Percentiles rank a stretch among this genome's conserved stretches.
Evolutionary conservation across 2,329 filamentous ascomycete genomes (phyloP).

Genomic region (Pseudogymnoascus sp.): DNA sequence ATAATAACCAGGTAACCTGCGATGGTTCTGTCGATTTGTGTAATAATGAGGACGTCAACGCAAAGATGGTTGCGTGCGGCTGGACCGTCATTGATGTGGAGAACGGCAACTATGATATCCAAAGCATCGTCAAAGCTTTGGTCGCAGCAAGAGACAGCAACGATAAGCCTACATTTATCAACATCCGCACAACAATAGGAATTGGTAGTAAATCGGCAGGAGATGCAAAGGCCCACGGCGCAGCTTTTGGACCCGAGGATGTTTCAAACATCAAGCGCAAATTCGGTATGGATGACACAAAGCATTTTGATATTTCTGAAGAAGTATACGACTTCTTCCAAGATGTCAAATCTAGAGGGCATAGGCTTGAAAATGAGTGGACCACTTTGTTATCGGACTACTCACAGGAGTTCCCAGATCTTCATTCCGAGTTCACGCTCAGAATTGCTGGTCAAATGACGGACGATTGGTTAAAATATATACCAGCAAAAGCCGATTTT

Average conservation of each 20-base stretch:
- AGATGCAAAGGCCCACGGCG: constrained; percentile 25
- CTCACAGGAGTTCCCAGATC: constrained; percentile 37
- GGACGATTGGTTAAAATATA: constrained; percentile 39
- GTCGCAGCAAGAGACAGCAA: constrained; percentile 30
- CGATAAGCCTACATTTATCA: constrained; percentile 43
- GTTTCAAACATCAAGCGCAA: constrained; percentile 29
- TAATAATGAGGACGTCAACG: constrained; percentile 41
- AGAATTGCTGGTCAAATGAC: constrained; percentile 40
- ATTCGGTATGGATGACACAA: constrained; percentile 32
- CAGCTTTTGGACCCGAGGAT: constrained; percentile 16
- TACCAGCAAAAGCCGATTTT: constrained; percentile 35
- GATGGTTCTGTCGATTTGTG: constrained; percentile 39
- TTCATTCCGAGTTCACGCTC: constrained; percentile 39
- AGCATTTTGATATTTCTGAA: constrained; percentile 31
- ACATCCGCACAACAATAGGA: constrained; percentile 40
- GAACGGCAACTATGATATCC: constrained; percentile 37
- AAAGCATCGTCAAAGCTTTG: constrained; percentile 34
- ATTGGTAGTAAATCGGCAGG: constrained; percentile 29
- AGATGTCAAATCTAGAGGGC: constrained; percentile 35
- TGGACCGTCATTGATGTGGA: constrained; percentile 40
- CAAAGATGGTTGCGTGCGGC: constrained; percentile 39
- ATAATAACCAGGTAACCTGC: constrained; percentile 44
- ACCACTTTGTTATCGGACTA: constrained; percentile 35
- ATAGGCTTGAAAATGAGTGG: constrained; percentile 40
- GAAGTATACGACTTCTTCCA: constrained; percentile 43